Evolutionary conservation across 1,284 basidiomycete genomes (phyloP).

Genomic region (Ustilago shanxiensis): DNA sequence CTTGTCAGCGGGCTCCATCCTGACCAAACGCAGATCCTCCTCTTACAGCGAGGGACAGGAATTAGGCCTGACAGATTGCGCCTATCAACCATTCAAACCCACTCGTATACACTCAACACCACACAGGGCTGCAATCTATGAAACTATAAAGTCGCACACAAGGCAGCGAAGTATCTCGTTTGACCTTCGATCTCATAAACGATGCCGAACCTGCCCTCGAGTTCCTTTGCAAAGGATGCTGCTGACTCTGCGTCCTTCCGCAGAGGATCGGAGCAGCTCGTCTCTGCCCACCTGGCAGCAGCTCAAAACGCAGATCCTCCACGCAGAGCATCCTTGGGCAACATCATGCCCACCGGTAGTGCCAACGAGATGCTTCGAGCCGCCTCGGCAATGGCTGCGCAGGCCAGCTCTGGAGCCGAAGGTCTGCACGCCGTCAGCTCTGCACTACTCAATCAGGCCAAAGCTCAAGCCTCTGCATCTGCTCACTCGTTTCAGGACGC

Average conservation of each 20-base stretch:
- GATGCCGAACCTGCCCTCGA: conserved; percentile 39
- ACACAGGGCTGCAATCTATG: neutral
- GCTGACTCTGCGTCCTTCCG: conserved; percentile 19
- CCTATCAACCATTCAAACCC: too few relatives aligned
- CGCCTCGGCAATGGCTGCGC: conserved; percentile 52
- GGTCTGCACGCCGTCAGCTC: conserved; percentile 58
- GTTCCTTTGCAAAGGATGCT: conserved; percentile 21
- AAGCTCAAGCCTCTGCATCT: conserved; percentile 42
- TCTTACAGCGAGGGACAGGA: too few relatives aligned
- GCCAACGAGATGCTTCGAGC: conserved; percentile 58
- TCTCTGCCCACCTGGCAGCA: neutral
- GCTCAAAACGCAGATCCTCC: conserved; percentile 1
- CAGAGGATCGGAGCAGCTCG: conserved; percentile 43
- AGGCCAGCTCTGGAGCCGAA: conserved; percentile 51
- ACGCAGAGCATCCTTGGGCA: conserved; percentile 35
- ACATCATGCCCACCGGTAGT: conserved; percentile 19
- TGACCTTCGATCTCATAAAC: neutral
- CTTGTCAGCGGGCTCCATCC: too few relatives aligned
- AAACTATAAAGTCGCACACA: neutral
- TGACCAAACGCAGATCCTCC: too few relatives aligned
- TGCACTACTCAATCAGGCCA: conserved; percentile 53
- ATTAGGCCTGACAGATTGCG: too few relatives aligned
- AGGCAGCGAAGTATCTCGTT: neutral
- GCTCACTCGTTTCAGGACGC: conserved; percentile 11
- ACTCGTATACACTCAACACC: neutral